A percentile compares a stretch with the other conserved stretches of the same genome.
Evolutionary conservation across 371 early-diverging fungal species (phyloP).

Genomic region (Syncephalastrum racemosum): DNA sequence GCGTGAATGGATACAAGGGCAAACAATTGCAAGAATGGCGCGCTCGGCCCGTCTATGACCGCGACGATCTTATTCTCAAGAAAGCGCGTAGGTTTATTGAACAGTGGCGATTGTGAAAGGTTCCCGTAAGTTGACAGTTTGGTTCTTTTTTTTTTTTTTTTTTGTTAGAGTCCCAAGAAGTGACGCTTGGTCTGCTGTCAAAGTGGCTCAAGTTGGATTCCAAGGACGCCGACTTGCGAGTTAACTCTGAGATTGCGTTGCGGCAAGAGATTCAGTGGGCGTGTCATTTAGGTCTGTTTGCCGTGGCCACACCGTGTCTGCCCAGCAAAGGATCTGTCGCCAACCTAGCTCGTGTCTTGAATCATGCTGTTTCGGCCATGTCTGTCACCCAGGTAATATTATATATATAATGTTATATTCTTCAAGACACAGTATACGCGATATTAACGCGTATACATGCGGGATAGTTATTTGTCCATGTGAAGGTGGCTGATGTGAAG

Average conservation of each 20-base stretch:
- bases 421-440: too few relatives aligned
- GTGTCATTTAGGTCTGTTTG: constrained; percentile 66
- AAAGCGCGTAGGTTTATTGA: constrained; percentile 48
- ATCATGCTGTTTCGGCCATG: constrained; percentile 39
- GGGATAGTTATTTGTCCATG: constrained; percentile 35
- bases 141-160: constrained; percentile 11
- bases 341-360: constrained; percentile 62
- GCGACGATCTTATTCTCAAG: constrained; percentile 43
- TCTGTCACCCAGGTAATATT: constrained; percentile 47
- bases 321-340: constrained; percentile 26
- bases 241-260: constrained; percentile 65
- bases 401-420: not conserved
- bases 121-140: too few relatives aligned
- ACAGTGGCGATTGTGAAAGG: too few relatives aligned
- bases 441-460: constrained; percentile 9
- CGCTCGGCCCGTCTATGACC: constrained; percentile 39
- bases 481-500: constrained; percentile 33
- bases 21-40: constrained; percentile 31
- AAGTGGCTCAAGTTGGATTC: constrained; percentile 68
- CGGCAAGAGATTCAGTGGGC: constrained; percentile 76
- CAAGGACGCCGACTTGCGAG: constrained; percentile 39
- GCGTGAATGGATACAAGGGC: constrained; percentile 38
- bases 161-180: constrained; percentile 45
- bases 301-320: constrained; percentile 55
- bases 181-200: constrained; percentile 57